Evolutionary conservation across 129 eudicot genomes (phyloP).

Genomic region (Smallanthus sonchifolius): DNA sequence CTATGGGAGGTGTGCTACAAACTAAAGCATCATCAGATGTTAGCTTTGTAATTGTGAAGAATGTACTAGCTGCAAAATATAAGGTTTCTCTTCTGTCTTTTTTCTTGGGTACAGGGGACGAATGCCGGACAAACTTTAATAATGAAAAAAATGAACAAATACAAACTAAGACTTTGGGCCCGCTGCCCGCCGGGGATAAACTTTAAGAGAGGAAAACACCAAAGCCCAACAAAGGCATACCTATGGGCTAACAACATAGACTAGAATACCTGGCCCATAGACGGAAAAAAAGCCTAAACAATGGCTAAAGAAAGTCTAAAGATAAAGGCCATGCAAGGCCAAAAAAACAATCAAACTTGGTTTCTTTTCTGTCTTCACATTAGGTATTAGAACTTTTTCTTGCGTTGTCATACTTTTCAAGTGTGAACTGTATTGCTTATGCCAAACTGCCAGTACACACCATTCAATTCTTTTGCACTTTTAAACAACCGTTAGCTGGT

Average conservation of each 20-base stretch:
- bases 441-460: not conserved
- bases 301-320: too few relatives aligned
- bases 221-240: too few relatives aligned
- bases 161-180: too few relatives aligned
- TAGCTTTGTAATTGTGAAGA: constrained; percentile 85
- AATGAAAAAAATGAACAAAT: too few relatives aligned
- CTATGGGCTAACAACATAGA: too few relatives aligned
- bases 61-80: constrained; percentile 75
- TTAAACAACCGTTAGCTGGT: constrained; percentile 4
- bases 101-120: not conserved
- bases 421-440: constrained; percentile 1
- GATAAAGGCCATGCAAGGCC: too few relatives aligned
- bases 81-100: constrained; percentile 52
- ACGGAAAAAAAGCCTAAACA: too few relatives aligned
- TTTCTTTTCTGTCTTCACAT: not conserved
- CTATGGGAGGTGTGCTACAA: constrained; percentile 84
- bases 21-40: constrained; percentile 67
- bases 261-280: too few relatives aligned
- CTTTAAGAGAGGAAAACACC: too few relatives aligned
- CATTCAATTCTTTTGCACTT: not conserved
- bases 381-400: not conserved
- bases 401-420: constrained; percentile 1
- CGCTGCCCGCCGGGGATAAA: too few relatives aligned
- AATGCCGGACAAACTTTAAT: too few relatives aligned
- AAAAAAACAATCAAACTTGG: too few relatives aligned